Conservation (phyloP, 345 rosid species). For the Mercurialis annua region DNA sequence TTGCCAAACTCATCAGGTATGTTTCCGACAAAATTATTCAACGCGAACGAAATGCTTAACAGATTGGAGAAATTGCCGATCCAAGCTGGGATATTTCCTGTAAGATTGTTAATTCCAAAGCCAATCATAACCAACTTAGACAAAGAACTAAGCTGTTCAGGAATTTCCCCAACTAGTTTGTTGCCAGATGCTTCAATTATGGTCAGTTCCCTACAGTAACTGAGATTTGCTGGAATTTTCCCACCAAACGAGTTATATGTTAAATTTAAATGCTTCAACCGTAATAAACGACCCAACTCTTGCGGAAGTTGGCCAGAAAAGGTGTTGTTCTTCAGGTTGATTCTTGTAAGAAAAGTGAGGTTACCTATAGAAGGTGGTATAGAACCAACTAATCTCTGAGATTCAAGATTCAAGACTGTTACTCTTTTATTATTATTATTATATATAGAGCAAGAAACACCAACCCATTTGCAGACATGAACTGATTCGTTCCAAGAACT, state of each 20-base stretch:
- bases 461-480: constrained; percentile 29
- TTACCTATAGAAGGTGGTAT: constrained; percentile 25
- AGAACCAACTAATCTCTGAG: constrained; percentile 21
- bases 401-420: constrained; percentile 10
- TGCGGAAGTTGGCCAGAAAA: constrained; percentile 24
- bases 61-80: constrained; percentile 30
- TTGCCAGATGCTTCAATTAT: background rate
- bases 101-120: constrained; percentile 9
- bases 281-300: constrained; percentile 19
- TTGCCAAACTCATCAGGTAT: constrained; percentile 26
- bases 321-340: constrained; percentile 17
- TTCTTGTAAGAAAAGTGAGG: constrained; percentile 14
- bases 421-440: constrained; percentile 17
- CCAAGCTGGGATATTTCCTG: constrained; percentile 25
- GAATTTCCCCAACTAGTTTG: constrained; percentile 17
- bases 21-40: constrained; percentile 21
- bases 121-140: background rate
- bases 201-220: constrained; percentile 13
- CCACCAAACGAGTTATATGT: constrained; percentile 13
- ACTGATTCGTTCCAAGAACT: constrained; percentile 26
- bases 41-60: background rate
- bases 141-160: constrained; percentile 17
- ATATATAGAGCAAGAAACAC: constrained; percentile 19
- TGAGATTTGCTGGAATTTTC: constrained; percentile 18
- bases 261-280: constrained; percentile 14